Evolutionary conservation across 116 monocot species (phyloP).

Genomic region (Dioscorea cayenensis): DNA sequence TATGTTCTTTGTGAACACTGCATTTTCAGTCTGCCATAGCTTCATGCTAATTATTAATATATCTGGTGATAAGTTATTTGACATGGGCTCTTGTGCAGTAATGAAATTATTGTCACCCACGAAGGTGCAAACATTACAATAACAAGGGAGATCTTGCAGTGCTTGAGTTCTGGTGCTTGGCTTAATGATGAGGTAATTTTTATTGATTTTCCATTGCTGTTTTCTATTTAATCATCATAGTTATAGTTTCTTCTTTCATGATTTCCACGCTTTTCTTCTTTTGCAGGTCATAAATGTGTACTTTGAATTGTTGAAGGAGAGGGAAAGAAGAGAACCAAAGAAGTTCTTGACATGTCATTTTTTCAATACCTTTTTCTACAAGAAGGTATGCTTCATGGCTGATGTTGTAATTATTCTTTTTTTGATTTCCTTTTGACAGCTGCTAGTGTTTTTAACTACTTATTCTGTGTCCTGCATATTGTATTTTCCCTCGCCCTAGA

Average conservation of each 20-base stretch:
- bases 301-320: constrained; percentile 79
- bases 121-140: constrained; percentile 65
- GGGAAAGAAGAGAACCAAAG: constrained; percentile 70
- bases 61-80: neutral
- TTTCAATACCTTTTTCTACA: constrained; percentile 88
- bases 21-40: neutral
- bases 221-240: neutral
- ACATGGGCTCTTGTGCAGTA: constrained; percentile 7
- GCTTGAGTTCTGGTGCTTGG: constrained; percentile 62
- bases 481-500: too few species aligned
- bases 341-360: constrained; percentile 83
- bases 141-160: constrained; percentile 66
- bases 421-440: neutral
- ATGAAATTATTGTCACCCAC: constrained; percentile 44
- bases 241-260: neutral
- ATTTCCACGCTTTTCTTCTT: constrained; percentile 4
- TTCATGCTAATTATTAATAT: neutral
- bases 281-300: constrained; percentile 90
- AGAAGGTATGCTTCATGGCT: constrained; percentile 43
- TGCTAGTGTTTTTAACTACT: too few species aligned
- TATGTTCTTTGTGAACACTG: neutral
- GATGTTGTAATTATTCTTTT: constrained; percentile 11
- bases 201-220: neutral
- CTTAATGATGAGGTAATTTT: constrained; percentile 82
- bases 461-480: too few species aligned